Evolutionary conservation across 345 rosid genomes (phyloP).

Genomic region (Ceriops zippeliana): DNA sequence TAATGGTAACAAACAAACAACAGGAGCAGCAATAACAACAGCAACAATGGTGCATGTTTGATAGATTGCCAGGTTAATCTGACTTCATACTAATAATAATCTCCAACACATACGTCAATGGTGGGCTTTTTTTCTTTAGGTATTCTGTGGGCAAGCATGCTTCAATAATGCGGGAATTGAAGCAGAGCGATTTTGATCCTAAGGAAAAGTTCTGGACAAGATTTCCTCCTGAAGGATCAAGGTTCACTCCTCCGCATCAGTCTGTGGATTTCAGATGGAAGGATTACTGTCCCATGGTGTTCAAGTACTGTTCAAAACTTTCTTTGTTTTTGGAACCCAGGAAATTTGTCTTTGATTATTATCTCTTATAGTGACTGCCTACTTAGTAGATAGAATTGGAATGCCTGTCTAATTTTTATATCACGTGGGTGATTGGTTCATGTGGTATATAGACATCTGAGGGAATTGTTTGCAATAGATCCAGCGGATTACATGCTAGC

Average conservation of each 20-base stretch:
- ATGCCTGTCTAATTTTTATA: constrained; percentile 7
- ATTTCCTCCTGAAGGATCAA: constrained; percentile 76
- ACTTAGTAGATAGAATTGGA: too few relatives aligned
- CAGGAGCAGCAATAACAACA: too few relatives aligned
- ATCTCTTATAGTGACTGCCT: too few relatives aligned
- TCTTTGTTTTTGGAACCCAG: not conserved
- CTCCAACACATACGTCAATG: not conserved
- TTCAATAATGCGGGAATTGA: constrained; percentile 45
- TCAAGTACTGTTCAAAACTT: constrained; percentile 39
- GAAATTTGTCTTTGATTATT: not conserved
- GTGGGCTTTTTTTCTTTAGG: constrained; percentile 20
- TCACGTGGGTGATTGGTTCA: constrained; percentile 30
- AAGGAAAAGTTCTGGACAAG: constrained; percentile 73
- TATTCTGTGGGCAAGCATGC: constrained; percentile 68
- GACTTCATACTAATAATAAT: too few relatives aligned
- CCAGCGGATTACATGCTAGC: constrained; percentile 68
- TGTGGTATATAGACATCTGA: constrained; percentile 45
- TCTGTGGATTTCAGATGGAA: constrained; percentile 72
- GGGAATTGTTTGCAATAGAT: constrained; percentile 62
- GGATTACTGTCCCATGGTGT: constrained; percentile 77
- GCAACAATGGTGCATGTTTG: not conserved
- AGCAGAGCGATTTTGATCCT: constrained; percentile 67
- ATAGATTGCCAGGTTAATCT: not conserved
- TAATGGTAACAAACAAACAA: too few relatives aligned
- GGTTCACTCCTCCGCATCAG: constrained; percentile 65